These are phyloP conservation scores for Paramecium tetraurelia DNA, from an alignment of 73 alveolate species.

Conservation along the genomic window DNA sequence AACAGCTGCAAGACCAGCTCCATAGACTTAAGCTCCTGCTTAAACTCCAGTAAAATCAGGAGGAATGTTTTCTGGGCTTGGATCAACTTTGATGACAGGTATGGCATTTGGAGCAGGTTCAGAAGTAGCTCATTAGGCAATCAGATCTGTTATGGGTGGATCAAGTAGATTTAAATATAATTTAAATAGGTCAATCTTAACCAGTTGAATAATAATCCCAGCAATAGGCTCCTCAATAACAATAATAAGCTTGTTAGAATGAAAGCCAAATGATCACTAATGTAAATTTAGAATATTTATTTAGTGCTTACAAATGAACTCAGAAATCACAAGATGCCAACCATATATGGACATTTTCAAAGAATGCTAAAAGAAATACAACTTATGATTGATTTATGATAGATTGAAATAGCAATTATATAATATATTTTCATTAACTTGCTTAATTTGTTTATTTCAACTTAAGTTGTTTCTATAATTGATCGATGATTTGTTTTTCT, in stretches of 20 bases:
- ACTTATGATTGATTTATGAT: constrained; percentile 16
- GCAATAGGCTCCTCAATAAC: not conserved
- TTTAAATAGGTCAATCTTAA: not conserved
- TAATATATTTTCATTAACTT: not conserved
- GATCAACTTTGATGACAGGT: constrained; percentile 72
- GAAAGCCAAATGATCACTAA: constrained; percentile 23
- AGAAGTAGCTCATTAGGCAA: constrained; percentile 76
- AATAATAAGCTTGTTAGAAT: constrained; percentile 18
- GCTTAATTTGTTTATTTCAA: not conserved
- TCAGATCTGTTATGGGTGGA: constrained; percentile 60
- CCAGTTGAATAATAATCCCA: constrained; percentile 10
- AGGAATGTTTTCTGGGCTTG: constrained; percentile 72
- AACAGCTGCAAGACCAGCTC: constrained; percentile 61
- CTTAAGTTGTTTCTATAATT: constrained; percentile 5
- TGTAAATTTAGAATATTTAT: not conserved
- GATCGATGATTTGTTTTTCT: constrained; percentile 25
- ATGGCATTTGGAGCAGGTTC: constrained; percentile 80
- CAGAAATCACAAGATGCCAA: constrained; percentile 68
- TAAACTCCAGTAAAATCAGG: constrained; percentile 12
- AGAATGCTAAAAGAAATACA: constrained; percentile 54
- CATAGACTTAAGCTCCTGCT: constrained; percentile 38
- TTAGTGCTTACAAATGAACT: constrained; percentile 62
- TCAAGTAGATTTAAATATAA: constrained; percentile 10
- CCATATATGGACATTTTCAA: constrained; percentile 63
- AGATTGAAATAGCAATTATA: not conserved